Conservation (phyloP, 164 flowering plant genomes). For the Paratinospora sagittata region DNA sequence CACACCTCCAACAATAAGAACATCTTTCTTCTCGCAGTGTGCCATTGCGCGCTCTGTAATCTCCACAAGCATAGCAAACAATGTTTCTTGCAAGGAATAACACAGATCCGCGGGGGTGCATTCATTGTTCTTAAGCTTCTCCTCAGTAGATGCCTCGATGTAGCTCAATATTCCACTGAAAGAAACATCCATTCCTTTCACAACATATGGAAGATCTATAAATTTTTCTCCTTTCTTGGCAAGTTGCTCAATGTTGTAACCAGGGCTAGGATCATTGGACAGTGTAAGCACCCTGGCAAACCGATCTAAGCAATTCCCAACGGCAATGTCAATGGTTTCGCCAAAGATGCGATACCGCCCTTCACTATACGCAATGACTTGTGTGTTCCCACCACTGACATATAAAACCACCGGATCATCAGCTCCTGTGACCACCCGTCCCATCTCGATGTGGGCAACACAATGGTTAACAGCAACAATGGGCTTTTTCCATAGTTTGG, state of each 20-base stretch:
- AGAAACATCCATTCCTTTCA: slow-evolving; percentile 97
- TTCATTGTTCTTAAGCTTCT: slow-evolving; percentile 82
- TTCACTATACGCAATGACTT: slow-evolving; percentile 93
- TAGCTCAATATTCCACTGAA: slow-evolving; percentile 93
- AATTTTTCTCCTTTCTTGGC: slow-evolving; percentile 88
- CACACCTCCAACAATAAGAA: slow-evolving; percentile 95
- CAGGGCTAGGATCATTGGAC: slow-evolving; percentile 96
- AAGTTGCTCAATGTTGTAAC: slow-evolving; percentile 97
- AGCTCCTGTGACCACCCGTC: slow-evolving; percentile 86
- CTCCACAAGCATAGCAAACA: slow-evolving; percentile 98
- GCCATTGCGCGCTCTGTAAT: slow-evolving; percentile 98
- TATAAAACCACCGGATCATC: slow-evolving; percentile 91
- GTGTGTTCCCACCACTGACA: slow-evolving; percentile 98
- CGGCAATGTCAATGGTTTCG: slow-evolving; percentile 97
- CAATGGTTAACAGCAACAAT: slow-evolving; percentile 93
- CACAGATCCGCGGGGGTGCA: slow-evolving; percentile 98
- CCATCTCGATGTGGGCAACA: slow-evolving; percentile 99
- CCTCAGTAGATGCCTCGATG: slow-evolving; percentile 81
- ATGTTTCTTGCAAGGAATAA: slow-evolving; percentile 93
- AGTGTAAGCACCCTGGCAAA: slow-evolving; percentile 80
- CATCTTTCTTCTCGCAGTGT: slow-evolving; percentile 88
- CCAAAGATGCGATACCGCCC: slow-evolving; percentile 89
- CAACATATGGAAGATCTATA: slow-evolving; percentile 89
- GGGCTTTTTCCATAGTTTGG: slow-evolving; percentile 87
- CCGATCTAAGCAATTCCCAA: slow-evolving; percentile 93